phyloP scores from a whole-genome alignment of 352 stramenopile species.

The Phytophthora niederhauseri region DNA sequence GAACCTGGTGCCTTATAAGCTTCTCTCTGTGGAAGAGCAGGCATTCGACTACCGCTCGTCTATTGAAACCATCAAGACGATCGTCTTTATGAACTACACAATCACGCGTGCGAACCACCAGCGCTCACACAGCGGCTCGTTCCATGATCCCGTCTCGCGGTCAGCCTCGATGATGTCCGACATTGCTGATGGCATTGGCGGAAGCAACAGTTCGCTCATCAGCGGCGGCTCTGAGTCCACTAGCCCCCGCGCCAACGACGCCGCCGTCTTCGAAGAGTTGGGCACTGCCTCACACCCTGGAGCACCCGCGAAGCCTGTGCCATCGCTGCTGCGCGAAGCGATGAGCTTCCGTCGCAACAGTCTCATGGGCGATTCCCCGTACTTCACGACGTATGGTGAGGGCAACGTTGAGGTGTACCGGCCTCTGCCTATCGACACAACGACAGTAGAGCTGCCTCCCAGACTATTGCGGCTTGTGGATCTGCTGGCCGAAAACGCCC shows the following conservation, averaged over 20 bases:
- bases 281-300: constrained; percentile 31
- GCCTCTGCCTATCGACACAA: constrained; percentile 81
- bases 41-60: constrained; percentile 87
- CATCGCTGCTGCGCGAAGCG: constrained; percentile 66
- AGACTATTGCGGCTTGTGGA: constrained; percentile 77
- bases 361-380: constrained; percentile 81
- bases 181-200: constrained; percentile 30
- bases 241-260: constrained; percentile 35
- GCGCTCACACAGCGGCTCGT: constrained; percentile 52
- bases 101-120: constrained; percentile 62
- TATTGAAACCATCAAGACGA: constrained; percentile 90
- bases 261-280: constrained; percentile 38
- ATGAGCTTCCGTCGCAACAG: constrained; percentile 82
- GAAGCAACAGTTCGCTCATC: constrained; percentile 41
- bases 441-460: constrained; percentile 64
- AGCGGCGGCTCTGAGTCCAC: constrained; percentile 31
- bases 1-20: constrained; percentile 84
- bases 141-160: constrained; percentile 67
- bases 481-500: constrained; percentile 83
- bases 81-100: constrained; percentile 89
- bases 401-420: constrained; percentile 67
- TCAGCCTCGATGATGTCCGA: constrained; percentile 76
- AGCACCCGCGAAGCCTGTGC: constrained; percentile 51
- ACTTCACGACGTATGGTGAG: constrained; percentile 73
- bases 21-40: constrained; percentile 82